A percentile compares a stretch with the other conserved stretches of the same genome.
phyloP scores from a whole-genome alignment of 176 grass and related monocot genomes.

The Elymus sibiricus region DNA sequence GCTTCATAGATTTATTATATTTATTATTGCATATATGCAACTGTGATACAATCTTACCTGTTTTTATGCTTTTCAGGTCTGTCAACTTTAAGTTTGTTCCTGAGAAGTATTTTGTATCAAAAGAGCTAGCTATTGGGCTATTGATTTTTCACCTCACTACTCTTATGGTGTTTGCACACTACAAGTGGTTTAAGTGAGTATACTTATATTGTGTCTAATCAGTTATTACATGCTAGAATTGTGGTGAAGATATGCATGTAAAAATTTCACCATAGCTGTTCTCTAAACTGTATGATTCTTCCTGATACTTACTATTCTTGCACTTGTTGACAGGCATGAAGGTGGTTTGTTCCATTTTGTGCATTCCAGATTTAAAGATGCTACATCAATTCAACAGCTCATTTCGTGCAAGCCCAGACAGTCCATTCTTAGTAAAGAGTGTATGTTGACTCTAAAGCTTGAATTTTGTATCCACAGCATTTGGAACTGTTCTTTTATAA shows the following conservation, averaged over 20 bases:
- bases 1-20: not conserved
- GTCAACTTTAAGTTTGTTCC: slow-evolving; percentile 98
- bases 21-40: not conserved
- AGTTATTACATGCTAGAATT: not conserved
- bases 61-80: slow-evolving; percentile 58
- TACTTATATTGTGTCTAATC: slow-evolving; percentile 11
- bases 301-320: not conserved
- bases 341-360: slow-evolving; percentile 64
- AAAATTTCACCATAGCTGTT: not conserved
- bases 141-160: slow-evolving; percentile 79
- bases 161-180: slow-evolving; percentile 85
- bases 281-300: slow-evolving; percentile 2
- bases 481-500: not conserved
- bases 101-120: slow-evolving; percentile 87
- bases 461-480: not conserved
- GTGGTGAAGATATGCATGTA: not conserved
- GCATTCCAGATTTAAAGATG: slow-evolving; percentile 45
- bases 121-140: slow-evolving; percentile 70
- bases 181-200: slow-evolving; percentile 88
- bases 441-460: slow-evolving; percentile 37
- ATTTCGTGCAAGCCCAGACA: slow-evolving; percentile 41
- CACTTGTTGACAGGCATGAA: slow-evolving; percentile 48
- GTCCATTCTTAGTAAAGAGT: slow-evolving; percentile 55
- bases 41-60: not conserved
- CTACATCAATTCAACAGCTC: slow-evolving; percentile 37